Evolutionary conservation across 129 eudicot species (phyloP), one percentile per base, ranked within the genome.

Genomic region (Centella asiatica): DNA sequence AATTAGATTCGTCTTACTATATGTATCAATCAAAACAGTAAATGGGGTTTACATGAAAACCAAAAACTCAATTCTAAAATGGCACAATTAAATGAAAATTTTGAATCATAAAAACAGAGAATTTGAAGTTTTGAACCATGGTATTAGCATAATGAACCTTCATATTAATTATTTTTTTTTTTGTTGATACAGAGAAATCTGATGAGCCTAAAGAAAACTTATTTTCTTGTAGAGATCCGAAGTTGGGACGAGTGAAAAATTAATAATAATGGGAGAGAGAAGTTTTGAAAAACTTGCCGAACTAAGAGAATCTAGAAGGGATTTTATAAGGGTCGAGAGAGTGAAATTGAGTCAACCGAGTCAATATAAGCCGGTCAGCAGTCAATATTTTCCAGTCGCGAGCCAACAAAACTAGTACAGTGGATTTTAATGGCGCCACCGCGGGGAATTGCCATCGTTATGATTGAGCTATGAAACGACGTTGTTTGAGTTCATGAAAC

Each of bases 361-460:
- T 77, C 82, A 76, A 72, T 52, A 13, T 60, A 44, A 40, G 23
- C 59, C 17, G 64, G 74, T 61, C 65, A 13, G 36, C 5, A 60
- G 72, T 77, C 82, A 81, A 70, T 66, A 23, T 55, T 44, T 62
- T 52, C 10, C 0, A 25, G 14, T 12, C 1, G 28, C 23, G 14
- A 49, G 55, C 20, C 23, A 15, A 22, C 58, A 27, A 25, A 25
- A 26, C 26, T 22, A 49, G 25, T 47, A 25, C 24, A 47, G 8
- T 17, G 19, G 39, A 34, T 34, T 34, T n/a, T n/a, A n/a, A n/a
- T n/a, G n/a, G n/a, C n/a, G n/a, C n/a, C n/a, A n/a, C n/a, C n/a
- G n/a, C n/a, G n/a, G 39, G 39, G 39, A 34, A 34, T 3, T 34
- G 53, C 26, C 1, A 51, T 50, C 4, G 25, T 51, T 51, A 31